These are phyloP conservation scores for Zea luxurians DNA, from an alignment of 176 grass and related monocot genomes.

Conservation along the genomic window DNA sequence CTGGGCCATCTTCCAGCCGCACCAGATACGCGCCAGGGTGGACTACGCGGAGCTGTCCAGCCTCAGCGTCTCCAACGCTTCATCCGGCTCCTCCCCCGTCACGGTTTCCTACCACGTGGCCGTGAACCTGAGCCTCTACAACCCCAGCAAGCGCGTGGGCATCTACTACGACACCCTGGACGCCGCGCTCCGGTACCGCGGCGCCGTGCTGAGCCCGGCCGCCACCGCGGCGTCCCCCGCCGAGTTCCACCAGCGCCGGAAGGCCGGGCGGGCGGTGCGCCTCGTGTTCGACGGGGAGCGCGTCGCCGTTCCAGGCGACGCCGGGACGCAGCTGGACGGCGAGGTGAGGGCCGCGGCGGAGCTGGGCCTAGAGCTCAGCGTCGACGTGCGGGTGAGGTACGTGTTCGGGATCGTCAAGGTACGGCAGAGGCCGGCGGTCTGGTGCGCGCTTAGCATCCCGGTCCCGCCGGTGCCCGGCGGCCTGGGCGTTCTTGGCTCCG, in stretches of 20 bases:
- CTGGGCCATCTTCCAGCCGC: slow-evolving; percentile 58
- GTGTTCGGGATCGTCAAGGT: slow-evolving; percentile 18
- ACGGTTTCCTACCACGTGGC: slow-evolving; percentile 45
- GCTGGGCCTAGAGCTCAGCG: neutral
- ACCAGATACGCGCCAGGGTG: slow-evolving; percentile 51
- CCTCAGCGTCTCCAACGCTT: slow-evolving; percentile 44
- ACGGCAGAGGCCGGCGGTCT: slow-evolving; percentile 17
- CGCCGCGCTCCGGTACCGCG: slow-evolving; percentile 32
- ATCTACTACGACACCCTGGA: slow-evolving; percentile 72
- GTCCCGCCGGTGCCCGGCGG: neutral
- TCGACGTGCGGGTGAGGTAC: slow-evolving; percentile 37
- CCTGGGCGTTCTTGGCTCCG: neutral
- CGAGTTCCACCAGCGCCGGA: slow-evolving; percentile 50
- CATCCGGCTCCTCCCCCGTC: too few relatives aligned
- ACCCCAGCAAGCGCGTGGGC: slow-evolving; percentile 61
- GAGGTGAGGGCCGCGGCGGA: neutral
- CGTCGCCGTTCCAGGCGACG: slow-evolving; percentile 21
- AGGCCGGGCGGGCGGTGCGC: slow-evolving; percentile 15
- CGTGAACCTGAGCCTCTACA: slow-evolving; percentile 46
- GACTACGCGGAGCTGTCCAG: slow-evolving; percentile 44
- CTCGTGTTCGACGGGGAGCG: slow-evolving; percentile 36
- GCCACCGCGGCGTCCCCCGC: slow-evolving; percentile 20
- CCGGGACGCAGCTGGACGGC: neutral
- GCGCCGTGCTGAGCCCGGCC: slow-evolving; percentile 31
- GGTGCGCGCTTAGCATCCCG: slow-evolving; percentile 21